phyloP scores from a whole-genome alignment of 495 filamentous ascomycete genomes.

The Podospora sp. region DNA sequence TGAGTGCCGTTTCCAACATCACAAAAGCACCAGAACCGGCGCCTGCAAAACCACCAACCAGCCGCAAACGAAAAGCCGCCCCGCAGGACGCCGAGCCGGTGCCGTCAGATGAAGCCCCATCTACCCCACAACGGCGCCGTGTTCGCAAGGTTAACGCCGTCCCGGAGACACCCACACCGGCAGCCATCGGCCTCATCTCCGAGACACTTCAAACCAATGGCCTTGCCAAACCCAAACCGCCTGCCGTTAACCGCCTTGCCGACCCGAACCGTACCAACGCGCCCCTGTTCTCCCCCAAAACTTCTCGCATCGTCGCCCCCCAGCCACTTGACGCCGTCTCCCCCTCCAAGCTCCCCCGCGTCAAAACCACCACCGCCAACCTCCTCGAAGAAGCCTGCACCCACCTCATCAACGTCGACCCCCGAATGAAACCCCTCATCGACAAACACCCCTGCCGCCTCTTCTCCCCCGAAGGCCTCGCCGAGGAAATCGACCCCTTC shows the following conservation, averaged over 20 bases:
- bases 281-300: constrained; percentile 75
- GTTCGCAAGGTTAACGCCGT: constrained; percentile 25
- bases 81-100: constrained; percentile 8
- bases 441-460: constrained; percentile 73
- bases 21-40: constrained; percentile 23
- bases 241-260: constrained; percentile 49
- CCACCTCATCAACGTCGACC: constrained; percentile 76
- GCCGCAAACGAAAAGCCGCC: constrained; percentile 44
- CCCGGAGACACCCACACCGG: constrained; percentile 46
- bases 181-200: constrained; percentile 38
- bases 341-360: constrained; percentile 55
- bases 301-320: constrained; percentile 67
- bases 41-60: constrained; percentile 19
- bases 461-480: constrained; percentile 80
- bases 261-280: constrained; percentile 65
- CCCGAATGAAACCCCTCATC: constrained; percentile 72
- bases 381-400: constrained; percentile 76
- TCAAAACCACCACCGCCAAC: constrained; percentile 65
- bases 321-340: constrained; percentile 54
- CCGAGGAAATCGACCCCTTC: constrained; percentile 87
- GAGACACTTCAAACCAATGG: constrained; percentile 18
- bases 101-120: constrained; percentile 27
- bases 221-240: constrained; percentile 36
- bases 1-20: constrained; percentile 48
- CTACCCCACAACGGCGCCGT: constrained; percentile 42